Evolutionary conservation across 2,329 filamentous ascomycete genomes (phyloP).

Genomic region (Teratosphaeria destructans): DNA sequence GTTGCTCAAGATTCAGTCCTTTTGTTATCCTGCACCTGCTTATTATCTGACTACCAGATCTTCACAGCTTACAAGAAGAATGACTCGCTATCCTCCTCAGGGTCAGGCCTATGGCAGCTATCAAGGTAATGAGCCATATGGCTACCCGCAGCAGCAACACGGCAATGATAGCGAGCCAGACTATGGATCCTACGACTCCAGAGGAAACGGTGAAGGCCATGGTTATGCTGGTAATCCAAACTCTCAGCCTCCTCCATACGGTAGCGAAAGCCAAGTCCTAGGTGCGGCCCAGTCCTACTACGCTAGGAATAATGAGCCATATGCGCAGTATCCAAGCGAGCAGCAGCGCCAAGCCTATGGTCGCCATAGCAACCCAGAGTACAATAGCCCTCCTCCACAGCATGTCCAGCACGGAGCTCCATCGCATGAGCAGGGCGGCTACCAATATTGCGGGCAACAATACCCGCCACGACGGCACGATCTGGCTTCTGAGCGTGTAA

Average conservation of each 20-base stretch:
- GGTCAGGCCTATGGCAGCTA: not conserved
- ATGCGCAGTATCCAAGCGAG: constrained; percentile 3
- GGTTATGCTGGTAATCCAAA: not conserved
- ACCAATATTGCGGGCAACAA: constrained; percentile 2
- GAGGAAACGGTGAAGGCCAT: not conserved
- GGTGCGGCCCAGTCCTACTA: constrained; percentile 20
- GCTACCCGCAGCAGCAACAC: constrained; percentile 2
- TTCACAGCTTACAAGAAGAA: not conserved
- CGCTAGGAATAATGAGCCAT: constrained; percentile 14
- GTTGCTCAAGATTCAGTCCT: not conserved
- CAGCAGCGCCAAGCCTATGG: not conserved
- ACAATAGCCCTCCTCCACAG: not conserved
- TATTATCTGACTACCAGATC: not conserved
- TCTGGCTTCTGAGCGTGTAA: constrained; percentile 3
- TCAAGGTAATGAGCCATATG: constrained; percentile 4
- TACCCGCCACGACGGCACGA: constrained; percentile 6
- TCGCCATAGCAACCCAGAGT: constrained; percentile 2
- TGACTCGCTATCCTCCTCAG: constrained; percentile 11
- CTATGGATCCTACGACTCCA: constrained; percentile 1
- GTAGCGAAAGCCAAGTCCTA: not conserved
- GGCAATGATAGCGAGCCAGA: not conserved
- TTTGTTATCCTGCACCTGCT: not conserved
- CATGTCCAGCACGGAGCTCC: not conserved
- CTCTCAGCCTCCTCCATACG: constrained; percentile 1
- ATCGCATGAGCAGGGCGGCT: not conserved